phyloP scores from a whole-genome alignment of 352 stramenopile genomes.

The Elongisporangium prolatum region DNA sequence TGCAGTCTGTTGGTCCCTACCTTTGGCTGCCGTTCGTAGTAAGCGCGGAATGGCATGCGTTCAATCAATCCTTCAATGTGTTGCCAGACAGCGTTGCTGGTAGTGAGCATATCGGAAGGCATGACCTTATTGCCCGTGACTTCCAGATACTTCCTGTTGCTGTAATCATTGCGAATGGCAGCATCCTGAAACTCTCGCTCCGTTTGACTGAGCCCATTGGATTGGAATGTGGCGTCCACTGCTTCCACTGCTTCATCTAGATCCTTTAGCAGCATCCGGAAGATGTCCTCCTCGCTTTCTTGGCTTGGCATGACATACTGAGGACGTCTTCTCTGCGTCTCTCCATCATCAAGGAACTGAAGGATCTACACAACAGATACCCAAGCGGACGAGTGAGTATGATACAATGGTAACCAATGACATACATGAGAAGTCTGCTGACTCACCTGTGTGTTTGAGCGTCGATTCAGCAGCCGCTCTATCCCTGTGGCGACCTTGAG shows the following conservation, averaged over 20 bases:
- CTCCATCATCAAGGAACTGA: too few species aligned
- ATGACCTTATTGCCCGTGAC: constrained; percentile 8
- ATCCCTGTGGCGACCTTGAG: constrained; percentile 24
- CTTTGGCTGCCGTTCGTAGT: constrained; percentile 30
- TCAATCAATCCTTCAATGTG: constrained; percentile 3
- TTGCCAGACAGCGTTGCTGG: constrained; percentile 2
- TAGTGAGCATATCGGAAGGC: constrained; percentile 4
- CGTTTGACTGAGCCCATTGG: constrained; percentile 25
- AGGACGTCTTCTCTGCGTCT: too few species aligned
- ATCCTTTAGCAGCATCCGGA: constrained; percentile 23
- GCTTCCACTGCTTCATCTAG: constrained; percentile 23
- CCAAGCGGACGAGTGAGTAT: too few species aligned
- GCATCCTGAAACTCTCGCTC: constrained; percentile 22
- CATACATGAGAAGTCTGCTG: too few species aligned
- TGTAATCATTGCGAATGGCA: constrained; percentile 25
- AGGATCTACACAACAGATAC: too few species aligned
- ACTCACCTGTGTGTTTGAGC: too few species aligned
- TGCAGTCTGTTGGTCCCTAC: too few species aligned
- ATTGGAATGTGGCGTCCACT: constrained; percentile 26
- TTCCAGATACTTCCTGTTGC: constrained; percentile 6
- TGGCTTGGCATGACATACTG: neutral
- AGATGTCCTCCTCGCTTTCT: constrained; percentile 17
- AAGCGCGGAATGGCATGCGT: constrained; percentile 18
- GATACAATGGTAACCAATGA: too few species aligned
- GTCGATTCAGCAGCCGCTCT: constrained; percentile 23